phyloP scores from a whole-genome alignment of 2,329 filamentous ascomycete genomes.

The Fusarium gaditjirri region DNA sequence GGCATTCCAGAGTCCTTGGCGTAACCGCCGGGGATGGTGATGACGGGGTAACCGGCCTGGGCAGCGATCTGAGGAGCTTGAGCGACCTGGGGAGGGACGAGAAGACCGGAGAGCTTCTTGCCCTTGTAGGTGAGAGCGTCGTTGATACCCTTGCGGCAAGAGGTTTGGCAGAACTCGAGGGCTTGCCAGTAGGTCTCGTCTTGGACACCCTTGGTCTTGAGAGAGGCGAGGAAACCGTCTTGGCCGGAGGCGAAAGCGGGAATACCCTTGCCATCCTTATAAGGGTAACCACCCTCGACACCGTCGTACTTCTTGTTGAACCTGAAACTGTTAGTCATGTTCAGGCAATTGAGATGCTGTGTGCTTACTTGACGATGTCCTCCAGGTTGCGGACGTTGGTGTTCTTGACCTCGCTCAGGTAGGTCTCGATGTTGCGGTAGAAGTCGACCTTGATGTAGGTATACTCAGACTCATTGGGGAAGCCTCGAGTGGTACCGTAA shows the following conservation, averaged over 20 bases:
- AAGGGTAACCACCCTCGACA: constrained; percentile 72
- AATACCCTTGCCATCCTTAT: constrained; percentile 54
- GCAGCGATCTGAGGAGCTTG: constrained; percentile 77
- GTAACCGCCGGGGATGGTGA: constrained; percentile 74
- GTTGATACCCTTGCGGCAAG: constrained; percentile 75
- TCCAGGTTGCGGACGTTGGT: constrained; percentile 68
- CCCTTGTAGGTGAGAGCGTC: constrained; percentile 66
- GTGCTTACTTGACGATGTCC: constrained; percentile 69
- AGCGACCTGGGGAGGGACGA: constrained; percentile 75
- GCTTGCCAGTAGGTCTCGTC: constrained; percentile 76
- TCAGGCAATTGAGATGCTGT: rapidly evolving
- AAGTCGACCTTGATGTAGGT: constrained; percentile 78
- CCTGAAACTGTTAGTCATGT: constrained; percentile 56
- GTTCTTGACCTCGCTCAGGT: constrained; percentile 71
- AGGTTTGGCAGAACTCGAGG: constrained; percentile 67
- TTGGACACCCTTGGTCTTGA: constrained; percentile 68
- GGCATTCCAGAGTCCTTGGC: constrained; percentile 67
- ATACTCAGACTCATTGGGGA: constrained; percentile 78
- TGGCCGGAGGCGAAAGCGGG: constrained; percentile 78
- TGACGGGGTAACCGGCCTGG: constrained; percentile 79
- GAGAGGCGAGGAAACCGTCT: constrained; percentile 73
- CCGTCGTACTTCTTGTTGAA: constrained; percentile 73
- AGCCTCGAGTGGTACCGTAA: constrained; percentile 69
- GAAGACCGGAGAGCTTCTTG: constrained; percentile 66
- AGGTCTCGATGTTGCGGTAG: constrained; percentile 69